phyloP scores from a whole-genome alignment of 306 rosid species.

The Cucumis melo region DNA sequence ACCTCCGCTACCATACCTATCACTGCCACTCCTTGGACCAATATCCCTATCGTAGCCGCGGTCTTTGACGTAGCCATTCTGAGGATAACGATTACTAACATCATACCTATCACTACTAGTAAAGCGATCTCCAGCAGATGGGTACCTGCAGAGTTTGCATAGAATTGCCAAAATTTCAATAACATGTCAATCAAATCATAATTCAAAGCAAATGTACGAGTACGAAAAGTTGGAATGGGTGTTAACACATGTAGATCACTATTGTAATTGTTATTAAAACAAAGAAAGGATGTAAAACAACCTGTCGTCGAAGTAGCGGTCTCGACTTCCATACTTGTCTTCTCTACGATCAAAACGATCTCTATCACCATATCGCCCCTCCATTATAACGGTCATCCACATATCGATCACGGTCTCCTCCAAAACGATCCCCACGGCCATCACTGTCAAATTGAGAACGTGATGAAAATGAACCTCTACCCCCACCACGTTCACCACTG shows the following conservation, averaged over 20 bases:
- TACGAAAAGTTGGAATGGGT: neutral
- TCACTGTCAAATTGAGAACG: slow-evolving; percentile 73
- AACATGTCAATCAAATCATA: neutral
- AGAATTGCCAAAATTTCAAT: neutral
- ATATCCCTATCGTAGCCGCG: slow-evolving; percentile 53
- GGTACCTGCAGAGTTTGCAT: slow-evolving; percentile 36
- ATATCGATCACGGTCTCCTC: slow-evolving; percentile 60
- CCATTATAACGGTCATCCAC: slow-evolving; percentile 71
- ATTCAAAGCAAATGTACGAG: neutral
- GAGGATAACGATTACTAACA: slow-evolving; percentile 61
- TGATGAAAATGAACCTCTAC: slow-evolving; percentile 59
- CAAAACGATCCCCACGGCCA: slow-evolving; percentile 64
- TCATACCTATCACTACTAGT: slow-evolving; percentile 58
- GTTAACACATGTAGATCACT: neutral
- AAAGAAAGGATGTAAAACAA: slow-evolving; percentile 8
- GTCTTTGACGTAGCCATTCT: slow-evolving; percentile 73
- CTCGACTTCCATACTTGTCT: slow-evolving; percentile 69
- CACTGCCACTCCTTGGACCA: slow-evolving; percentile 45
- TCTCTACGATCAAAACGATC: slow-evolving; percentile 73
- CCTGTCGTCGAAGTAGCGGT: slow-evolving; percentile 76
- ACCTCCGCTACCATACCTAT: slow-evolving; percentile 56
- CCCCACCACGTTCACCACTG: slow-evolving; percentile 58
- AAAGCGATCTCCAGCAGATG: slow-evolving; percentile 53
- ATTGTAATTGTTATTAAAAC: neutral
- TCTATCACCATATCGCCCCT: slow-evolving; percentile 75